Evolutionary conservation across 495 filamentous ascomycete species (phyloP), one percentile per base, ranked within the genome.

Genomic region (Glonium stellatum): DNA sequence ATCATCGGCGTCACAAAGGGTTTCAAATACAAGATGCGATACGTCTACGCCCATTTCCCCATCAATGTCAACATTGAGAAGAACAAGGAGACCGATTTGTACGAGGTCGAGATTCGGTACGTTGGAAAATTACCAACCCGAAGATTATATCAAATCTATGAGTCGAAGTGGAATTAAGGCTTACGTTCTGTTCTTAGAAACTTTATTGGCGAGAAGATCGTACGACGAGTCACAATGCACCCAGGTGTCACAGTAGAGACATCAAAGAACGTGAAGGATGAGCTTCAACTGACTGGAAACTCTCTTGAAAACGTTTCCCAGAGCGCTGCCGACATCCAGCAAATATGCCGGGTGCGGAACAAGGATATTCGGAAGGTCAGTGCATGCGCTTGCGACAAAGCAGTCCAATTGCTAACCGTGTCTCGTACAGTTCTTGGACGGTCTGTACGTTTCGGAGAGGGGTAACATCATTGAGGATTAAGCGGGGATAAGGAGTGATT

Each of bases 291-390:
- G 57, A 85, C 73, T 66, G 93, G 93, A 66, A 98, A 97, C 85
- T 95, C 89, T 58, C 81, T 97, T 65, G 92, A 97, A 83, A 84
- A 83, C 23, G 48, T 98, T 59, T 97, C 92, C 69, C 93, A 98
- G 83, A 89, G 85, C 71, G 93, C 93, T 58, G 93, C 93, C 72
- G 93, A 97, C 75, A 97, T 98, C 77, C 93, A 98, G 84, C 93
- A 98, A 79, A 90, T 92, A 78, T 98, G 93, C 88, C 82, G 87
- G 79, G 93, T 97, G 77, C 84, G 88, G 73, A 97, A 98, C 87
- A 98, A 98, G 90, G 93, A 98, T 96, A 97, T 98, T 82, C 91
- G 95, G 80, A 97, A 97, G 89, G 90, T 95, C 67, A 61, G 79
- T 35, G 25, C 6, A 11, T 15, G 18, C 13, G 15, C 4, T 9